phyloP scores from a whole-genome alignment of 306 rosid species.

The Lathyrus sativus region DNA sequence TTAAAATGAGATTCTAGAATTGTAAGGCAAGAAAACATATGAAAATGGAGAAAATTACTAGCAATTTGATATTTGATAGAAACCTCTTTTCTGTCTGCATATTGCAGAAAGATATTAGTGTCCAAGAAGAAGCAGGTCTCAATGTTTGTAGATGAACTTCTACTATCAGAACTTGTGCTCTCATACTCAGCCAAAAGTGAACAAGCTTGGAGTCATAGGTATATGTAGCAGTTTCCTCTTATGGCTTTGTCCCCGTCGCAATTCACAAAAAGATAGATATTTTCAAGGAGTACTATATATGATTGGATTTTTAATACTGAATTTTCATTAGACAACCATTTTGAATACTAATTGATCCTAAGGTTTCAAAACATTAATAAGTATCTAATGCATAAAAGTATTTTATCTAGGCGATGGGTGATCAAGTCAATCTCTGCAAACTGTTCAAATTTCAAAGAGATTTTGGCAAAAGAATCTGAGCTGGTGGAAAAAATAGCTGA shows the following conservation, averaged over 20 bases:
- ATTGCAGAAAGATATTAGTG: constrained; percentile 63
- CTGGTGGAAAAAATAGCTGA: constrained; percentile 93
- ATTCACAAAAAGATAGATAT: constrained; percentile 28
- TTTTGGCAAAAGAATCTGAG: constrained; percentile 84
- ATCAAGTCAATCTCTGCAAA: constrained; percentile 73
- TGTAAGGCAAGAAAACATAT: constrained; percentile 12
- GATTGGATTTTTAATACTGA: constrained; percentile 17
- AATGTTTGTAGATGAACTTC: constrained; percentile 63
- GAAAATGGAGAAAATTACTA: constrained; percentile 3
- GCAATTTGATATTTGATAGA: constrained; percentile 25
- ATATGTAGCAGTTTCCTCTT: constrained; percentile 40
- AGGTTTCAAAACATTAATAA: constrained; percentile 23
- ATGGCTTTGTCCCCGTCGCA: constrained; percentile 21
- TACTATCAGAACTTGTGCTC: constrained; percentile 71
- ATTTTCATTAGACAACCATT: background rate
- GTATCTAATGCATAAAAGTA: constrained; percentile 38
- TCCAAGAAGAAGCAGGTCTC: constrained; percentile 51
- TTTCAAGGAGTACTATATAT: constrained; percentile 15
- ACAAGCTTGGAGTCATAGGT: constrained; percentile 93
- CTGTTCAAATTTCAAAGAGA: constrained; percentile 61
- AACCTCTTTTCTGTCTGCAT: constrained; percentile 10
- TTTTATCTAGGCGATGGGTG: constrained; percentile 83
- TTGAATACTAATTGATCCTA: constrained; percentile 25
- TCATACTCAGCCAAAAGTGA: constrained; percentile 82
- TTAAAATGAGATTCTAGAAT: constrained; percentile 21